Conservation (phyloP, 1,139 yeast genomes). For the Blastobotrys proliferans region DNA sequence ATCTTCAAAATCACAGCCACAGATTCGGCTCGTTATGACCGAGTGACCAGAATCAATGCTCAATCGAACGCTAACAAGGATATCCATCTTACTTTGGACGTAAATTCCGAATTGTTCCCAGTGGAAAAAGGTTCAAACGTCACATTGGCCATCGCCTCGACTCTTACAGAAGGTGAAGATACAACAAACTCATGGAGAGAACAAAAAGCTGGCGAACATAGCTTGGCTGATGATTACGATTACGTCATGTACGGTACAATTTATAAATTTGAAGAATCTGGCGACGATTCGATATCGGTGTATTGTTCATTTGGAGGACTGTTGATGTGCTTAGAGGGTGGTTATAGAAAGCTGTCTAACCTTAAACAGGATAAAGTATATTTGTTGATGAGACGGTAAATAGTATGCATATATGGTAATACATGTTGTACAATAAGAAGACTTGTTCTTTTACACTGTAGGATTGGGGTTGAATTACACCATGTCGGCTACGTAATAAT, state of each 20-base stretch:
- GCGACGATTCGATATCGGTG: conserved; percentile 65
- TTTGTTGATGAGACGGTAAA: conserved; percentile 73
- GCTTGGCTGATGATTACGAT: conserved; percentile 94
- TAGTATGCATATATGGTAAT: not conserved
- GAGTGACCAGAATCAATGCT: conserved; percentile 86
- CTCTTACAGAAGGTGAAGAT: conserved; percentile 53
- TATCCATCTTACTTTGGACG: conserved; percentile 80
- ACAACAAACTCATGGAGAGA: conserved; percentile 77
- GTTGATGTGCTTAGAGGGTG: conserved; percentile 90
- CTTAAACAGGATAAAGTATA: conserved; percentile 94
- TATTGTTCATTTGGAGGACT: conserved; percentile 96
- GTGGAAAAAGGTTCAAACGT: conserved; percentile 72
- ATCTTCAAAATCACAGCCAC: conserved; percentile 82
- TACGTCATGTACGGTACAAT: conserved; percentile 99
- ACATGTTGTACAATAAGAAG: no score
- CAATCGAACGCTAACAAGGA: conserved; percentile 81
- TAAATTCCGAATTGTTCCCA: conserved; percentile 91
- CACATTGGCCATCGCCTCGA: conserved; percentile 83
- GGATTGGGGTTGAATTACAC: no score
- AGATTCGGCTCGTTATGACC: conserved; percentile 88
- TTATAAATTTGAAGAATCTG: conserved; percentile 89
- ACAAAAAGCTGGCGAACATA: conserved; percentile 75
- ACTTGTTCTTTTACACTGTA: no score
- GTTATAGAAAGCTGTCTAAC: conserved; percentile 80
- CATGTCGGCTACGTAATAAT: no score